phyloP scores from a whole-genome alignment of 768 basidiomycete genomes.

The Asterophora lycoperdoides region DNA sequence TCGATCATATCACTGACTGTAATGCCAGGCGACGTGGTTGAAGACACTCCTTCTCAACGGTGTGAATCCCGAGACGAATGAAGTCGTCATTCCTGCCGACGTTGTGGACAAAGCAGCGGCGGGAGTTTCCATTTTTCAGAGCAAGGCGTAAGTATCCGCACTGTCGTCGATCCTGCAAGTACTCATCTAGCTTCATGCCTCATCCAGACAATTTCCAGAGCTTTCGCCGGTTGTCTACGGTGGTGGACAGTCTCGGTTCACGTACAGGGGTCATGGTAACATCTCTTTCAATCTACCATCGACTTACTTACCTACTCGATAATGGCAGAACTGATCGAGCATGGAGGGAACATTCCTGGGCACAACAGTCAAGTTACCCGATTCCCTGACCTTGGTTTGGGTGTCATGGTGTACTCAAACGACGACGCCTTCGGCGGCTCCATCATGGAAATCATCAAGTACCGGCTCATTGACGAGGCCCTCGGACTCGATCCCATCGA shows the following conservation, averaged over 20 bases:
- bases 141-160: conserved; percentile 9
- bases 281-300: background rate
- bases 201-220: conserved; percentile 18
- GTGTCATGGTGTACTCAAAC: conserved; percentile 12
- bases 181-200: background rate
- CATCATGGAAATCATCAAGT: conserved; percentile 3
- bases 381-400: conserved; percentile 9
- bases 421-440: conserved; percentile 9
- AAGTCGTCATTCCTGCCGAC: conserved; percentile 21
- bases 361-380: conserved; percentile 18
- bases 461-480: conserved; percentile 11
- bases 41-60: conserved; percentile 16
- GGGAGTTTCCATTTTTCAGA: conserved; percentile 20
- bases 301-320: background rate
- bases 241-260: conserved; percentile 20
- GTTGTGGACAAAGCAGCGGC: conserved; percentile 20
- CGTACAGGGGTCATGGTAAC: conserved; percentile 26
- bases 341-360: conserved; percentile 21
- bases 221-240: conserved; percentile 26
- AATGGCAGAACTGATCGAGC: conserved; percentile 18
- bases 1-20: too few species aligned
- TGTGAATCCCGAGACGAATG: conserved; percentile 22
- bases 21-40: conserved; percentile 17
- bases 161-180: background rate
- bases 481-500: conserved; percentile 11